Conservation (phyloP, 2,329 filamentous ascomycete species). For the Penicillium brevicompactum region DNA sequence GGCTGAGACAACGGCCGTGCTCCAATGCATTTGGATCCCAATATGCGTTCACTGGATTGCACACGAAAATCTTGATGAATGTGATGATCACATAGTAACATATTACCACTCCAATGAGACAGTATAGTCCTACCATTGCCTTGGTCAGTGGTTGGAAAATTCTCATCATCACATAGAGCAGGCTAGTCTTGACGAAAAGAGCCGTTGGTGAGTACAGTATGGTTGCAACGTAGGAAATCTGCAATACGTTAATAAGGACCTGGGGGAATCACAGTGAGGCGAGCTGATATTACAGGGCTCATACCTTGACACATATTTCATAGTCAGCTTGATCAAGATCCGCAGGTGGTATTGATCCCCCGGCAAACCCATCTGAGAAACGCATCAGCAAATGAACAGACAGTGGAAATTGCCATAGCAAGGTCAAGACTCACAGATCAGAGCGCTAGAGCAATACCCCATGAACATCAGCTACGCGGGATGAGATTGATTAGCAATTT, state of each 20-base stretch:
- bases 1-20: slow-evolving; percentile 8
- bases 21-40: slow-evolving; percentile 5
- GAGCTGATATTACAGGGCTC: neutral
- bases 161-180: slow-evolving; percentile 14
- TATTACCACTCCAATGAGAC: slow-evolving; percentile 10
- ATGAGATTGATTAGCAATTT: neutral
- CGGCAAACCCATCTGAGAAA: neutral
- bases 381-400: neutral
- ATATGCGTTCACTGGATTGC: slow-evolving; percentile 16
- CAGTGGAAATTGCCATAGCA: neutral
- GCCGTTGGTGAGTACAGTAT: slow-evolving; percentile 17
- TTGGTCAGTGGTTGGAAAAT: slow-evolving; percentile 13
- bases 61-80: slow-evolving; percentile 22
- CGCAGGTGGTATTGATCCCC: neutral
- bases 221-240: slow-evolving; percentile 17
- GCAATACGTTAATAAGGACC: neutral
- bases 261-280: neutral
- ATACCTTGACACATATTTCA: neutral
- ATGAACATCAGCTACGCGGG: neutral
- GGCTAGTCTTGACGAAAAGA: slow-evolving; percentile 17
- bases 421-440: neutral
- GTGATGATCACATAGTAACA: slow-evolving; percentile 18
- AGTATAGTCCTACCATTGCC: slow-evolving; percentile 11
- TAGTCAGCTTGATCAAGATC: neutral
- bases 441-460: neutral